These are phyloP conservation scores for Tagetes erecta DNA, from an alignment of 129 eudicot genomes.

Conservation along the genomic window DNA sequence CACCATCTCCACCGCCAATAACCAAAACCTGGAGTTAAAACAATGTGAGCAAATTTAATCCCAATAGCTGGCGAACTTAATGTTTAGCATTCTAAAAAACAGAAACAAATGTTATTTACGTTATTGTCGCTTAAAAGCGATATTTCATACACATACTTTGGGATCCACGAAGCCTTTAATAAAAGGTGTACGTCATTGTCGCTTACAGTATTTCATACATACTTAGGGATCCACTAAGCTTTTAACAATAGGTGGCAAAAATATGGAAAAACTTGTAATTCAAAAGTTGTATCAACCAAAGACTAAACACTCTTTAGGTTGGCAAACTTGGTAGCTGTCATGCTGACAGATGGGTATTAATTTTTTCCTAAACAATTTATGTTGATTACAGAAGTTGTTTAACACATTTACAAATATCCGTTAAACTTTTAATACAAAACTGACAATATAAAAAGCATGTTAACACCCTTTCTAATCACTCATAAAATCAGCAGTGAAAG, in stretches of 20 bases:
- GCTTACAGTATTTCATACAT: constrained; percentile 14
- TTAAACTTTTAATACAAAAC: not conserved
- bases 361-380: no score
- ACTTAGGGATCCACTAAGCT: not conserved
- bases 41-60: not conserved
- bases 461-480: not conserved
- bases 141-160: not conserved
- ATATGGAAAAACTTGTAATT: not conserved
- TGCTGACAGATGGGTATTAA: not conserved
- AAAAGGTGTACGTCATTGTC: not conserved
- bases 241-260: not conserved
- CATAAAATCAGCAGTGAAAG: not conserved
- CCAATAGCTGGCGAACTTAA: not conserved
- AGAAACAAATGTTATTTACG: not conserved
- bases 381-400: not conserved
- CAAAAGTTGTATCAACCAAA: not conserved
- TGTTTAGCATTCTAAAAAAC: not conserved
- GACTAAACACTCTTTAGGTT: not conserved
- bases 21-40: constrained; percentile 64
- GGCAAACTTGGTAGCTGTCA: not conserved
- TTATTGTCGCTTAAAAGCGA: not conserved
- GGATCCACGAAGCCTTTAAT: not conserved
- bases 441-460: not conserved
- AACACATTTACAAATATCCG: not conserved
- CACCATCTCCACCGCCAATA: constrained; percentile 99